Evolutionary conservation across 352 stramenopile genomes (phyloP).

Genomic region (Globisporangium camurandrum): DNA sequence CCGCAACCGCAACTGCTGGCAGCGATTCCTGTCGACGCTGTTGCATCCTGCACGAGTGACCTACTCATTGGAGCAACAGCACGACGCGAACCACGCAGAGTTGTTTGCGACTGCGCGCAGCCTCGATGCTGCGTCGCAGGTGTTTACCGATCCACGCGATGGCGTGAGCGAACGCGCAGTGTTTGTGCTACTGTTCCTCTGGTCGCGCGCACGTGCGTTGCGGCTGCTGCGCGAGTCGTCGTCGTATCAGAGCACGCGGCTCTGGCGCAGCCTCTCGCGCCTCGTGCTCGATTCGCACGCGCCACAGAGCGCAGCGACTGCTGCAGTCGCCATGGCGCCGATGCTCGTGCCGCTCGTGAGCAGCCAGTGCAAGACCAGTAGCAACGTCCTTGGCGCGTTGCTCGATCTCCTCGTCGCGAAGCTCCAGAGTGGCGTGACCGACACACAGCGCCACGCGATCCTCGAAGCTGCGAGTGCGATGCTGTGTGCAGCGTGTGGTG

Average conservation of each 20-base stretch:
- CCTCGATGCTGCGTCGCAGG: conserved; percentile 8
- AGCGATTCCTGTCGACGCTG: conserved; percentile 17
- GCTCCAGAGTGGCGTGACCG: conserved; percentile 21
- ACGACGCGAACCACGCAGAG: background rate
- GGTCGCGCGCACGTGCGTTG: conserved; percentile 29
- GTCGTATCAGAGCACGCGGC: conserved; percentile 30
- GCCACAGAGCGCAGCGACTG: conserved; percentile 16
- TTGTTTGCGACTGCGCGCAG: conserved; percentile 4
- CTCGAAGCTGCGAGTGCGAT: conserved; percentile 26
- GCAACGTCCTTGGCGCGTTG: conserved; percentile 30
- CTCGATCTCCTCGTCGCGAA: conserved; percentile 32
- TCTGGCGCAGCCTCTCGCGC: conserved; percentile 31
- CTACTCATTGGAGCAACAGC: conserved; percentile 5
- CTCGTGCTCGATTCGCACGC: conserved; percentile 25
- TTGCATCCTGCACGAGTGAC: conserved; percentile 15
- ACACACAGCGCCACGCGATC: conserved; percentile 18
- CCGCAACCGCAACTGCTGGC: background rate
- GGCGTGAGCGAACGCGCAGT: conserved; percentile 17
- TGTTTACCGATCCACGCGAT: conserved; percentile 17
- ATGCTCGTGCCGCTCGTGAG: conserved; percentile 37
- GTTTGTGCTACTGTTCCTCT: conserved; percentile 39
- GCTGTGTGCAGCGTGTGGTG: conserved; percentile 19
- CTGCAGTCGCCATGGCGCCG: conserved; percentile 28
- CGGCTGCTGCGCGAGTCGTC: conserved; percentile 18
- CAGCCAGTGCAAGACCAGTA: conserved; percentile 19